Conservation (phyloP, 345 rosid genomes). For the Ailanthus altissimus region DNA sequence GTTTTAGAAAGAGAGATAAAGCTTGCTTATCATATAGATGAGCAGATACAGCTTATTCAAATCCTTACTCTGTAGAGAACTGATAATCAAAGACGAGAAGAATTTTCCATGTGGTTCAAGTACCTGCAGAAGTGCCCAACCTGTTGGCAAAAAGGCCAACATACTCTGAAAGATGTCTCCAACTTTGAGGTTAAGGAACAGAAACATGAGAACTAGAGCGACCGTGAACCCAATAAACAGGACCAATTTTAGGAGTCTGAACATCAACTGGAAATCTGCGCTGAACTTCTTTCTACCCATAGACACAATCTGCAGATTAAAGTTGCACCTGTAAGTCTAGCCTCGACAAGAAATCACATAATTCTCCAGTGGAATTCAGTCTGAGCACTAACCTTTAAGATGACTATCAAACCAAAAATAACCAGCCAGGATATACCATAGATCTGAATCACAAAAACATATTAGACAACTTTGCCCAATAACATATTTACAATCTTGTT, state of each 20-base stretch:
- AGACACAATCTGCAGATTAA: conserved; percentile 68
- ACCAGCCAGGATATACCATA: conserved; percentile 94
- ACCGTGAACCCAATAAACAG: conserved; percentile 66
- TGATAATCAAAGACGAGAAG: not conserved
- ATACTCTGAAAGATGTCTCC: conserved; percentile 85
- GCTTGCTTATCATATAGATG: too few species aligned
- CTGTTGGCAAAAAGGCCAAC: conserved; percentile 88
- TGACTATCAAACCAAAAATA: conserved; percentile 71
- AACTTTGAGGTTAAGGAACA: conserved; percentile 68
- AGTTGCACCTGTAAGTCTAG: conserved; percentile 3
- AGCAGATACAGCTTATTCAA: not conserved
- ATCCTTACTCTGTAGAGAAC: not conserved
- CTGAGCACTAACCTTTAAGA: conserved; percentile 62
- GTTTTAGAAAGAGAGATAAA: not conserved
- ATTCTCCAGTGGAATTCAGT: not conserved
- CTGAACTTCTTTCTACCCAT: conserved; percentile 96
- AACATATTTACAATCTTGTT: not conserved
- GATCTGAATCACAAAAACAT: conserved; percentile 45
- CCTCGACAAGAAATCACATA: not conserved
- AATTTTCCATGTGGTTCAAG: not conserved
- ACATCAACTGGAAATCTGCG: conserved; percentile 96
- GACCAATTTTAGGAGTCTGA: conserved; percentile 79
- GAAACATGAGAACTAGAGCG: conserved; percentile 63
- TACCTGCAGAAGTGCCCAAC: conserved; percentile 92
- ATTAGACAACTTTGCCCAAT: not conserved